Evolutionary conservation across 1,139 yeast species (phyloP).

Genomic region (Saccharomyces hybrid): DNA sequence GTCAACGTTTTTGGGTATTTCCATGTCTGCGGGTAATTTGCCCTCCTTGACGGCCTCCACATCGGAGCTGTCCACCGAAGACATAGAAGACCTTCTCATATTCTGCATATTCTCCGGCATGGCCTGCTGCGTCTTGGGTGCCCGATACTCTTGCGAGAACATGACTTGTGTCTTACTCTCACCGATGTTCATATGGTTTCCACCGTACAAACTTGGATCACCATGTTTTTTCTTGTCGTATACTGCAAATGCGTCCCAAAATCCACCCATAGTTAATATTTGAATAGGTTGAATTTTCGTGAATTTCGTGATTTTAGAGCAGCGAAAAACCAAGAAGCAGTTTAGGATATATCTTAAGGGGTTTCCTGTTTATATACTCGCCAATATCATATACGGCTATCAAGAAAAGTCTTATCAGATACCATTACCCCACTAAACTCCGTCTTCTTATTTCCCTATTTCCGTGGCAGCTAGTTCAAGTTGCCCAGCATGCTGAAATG

Average conservation of each 20-base stretch:
- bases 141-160: conserved; percentile 22
- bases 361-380: too few relatives aligned
- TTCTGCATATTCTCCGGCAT: conserved; percentile 2
- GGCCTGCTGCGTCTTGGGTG: conserved; percentile 10
- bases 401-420: too few relatives aligned
- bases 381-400: too few relatives aligned
- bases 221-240: conserved; percentile 29
- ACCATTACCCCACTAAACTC: too few relatives aligned
- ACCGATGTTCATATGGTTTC: conserved; percentile 24
- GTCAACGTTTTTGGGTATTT: conserved; percentile 13
- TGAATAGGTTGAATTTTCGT: too few relatives aligned
- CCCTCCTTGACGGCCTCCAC: conserved; percentile 4
- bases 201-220: conserved; percentile 19
- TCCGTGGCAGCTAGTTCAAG: too few relatives aligned
- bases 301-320: too few relatives aligned
- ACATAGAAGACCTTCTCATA: conserved; percentile 3
- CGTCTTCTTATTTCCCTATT: too few relatives aligned
- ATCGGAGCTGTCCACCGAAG: neutral
- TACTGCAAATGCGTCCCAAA: conserved; percentile 30
- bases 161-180: conserved; percentile 17
- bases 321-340: too few relatives aligned
- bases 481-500: too few relatives aligned
- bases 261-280: conserved; percentile 15
- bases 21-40: conserved; percentile 13
- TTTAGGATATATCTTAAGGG: too few relatives aligned